phyloP scores from a whole-genome alignment of 2,329 filamentous ascomycete genomes.

The Diaporthe vaccinii region DNA sequence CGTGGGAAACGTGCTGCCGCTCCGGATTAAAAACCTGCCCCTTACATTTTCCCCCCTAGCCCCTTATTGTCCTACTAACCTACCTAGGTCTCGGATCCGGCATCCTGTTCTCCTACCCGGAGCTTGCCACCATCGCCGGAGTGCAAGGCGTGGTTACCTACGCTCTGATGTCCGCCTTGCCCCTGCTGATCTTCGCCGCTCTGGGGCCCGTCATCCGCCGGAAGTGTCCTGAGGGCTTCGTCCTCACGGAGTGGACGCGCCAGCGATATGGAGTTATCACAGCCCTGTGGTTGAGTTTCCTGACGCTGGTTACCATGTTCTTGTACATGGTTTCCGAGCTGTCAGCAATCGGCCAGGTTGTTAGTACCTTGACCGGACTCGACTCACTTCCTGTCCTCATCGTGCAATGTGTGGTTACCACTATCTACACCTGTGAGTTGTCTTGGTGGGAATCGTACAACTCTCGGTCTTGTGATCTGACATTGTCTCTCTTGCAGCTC shows the following conservation, averaged over 20 bases:
- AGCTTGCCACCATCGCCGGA: conserved; percentile 83
- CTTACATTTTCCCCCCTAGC: conserved; percentile 46
- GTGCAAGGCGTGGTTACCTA: conserved; percentile 85
- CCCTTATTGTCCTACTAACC: conserved; percentile 57
- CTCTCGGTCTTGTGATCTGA: not conserved
- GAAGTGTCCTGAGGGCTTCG: conserved; percentile 87
- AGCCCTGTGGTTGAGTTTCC: conserved; percentile 80
- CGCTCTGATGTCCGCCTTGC: conserved; percentile 78
- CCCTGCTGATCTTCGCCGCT: conserved; percentile 80
- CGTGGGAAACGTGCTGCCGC: conserved; percentile 98
- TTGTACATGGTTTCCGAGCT: conserved; percentile 90
- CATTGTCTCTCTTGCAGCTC: conserved; percentile 60
- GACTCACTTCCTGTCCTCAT: conserved; percentile 82
- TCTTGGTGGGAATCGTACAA: too few relatives aligned
- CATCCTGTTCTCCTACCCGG: conserved; percentile 85
- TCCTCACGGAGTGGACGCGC: conserved; percentile 86
- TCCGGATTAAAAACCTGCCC: conserved; percentile 62
- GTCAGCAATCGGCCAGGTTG: conserved; percentile 84
- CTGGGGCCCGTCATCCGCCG: conserved; percentile 83
- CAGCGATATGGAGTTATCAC: conserved; percentile 80
- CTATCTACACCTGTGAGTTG: conserved; percentile 81
- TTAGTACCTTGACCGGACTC: conserved; percentile 80
- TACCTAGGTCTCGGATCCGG: conserved; percentile 82
- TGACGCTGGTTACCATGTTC: conserved; percentile 86
- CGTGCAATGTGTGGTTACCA: conserved; percentile 82